Evolutionary conservation across 1,284 basidiomycete species (phyloP).

Genomic region (Cryptococcus floricola): DNA sequence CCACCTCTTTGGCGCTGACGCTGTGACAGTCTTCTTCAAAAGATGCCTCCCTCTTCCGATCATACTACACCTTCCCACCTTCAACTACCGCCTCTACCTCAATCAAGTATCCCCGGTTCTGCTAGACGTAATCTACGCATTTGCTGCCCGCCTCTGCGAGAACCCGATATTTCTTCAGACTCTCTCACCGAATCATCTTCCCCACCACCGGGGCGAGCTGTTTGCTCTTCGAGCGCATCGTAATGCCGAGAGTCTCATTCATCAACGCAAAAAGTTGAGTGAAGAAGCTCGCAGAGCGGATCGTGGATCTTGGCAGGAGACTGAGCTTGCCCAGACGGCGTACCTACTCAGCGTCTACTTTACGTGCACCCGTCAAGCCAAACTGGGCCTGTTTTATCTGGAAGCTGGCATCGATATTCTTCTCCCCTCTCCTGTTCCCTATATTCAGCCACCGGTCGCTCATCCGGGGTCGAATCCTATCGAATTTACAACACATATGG

Average conservation of each 20-base stretch:
- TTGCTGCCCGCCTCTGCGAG: slow-evolving; percentile 46
- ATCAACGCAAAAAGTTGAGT: slow-evolving; percentile 27
- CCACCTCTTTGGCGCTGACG: not conserved
- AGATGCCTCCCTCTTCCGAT: slow-evolving; percentile 47
- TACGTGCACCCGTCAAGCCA: slow-evolving; percentile 43
- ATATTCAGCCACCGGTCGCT: slow-evolving; percentile 22
- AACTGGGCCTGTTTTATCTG: slow-evolving; percentile 46
- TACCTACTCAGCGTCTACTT: slow-evolving; percentile 48
- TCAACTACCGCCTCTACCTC: slow-evolving; percentile 50
- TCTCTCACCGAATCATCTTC: slow-evolving; percentile 28
- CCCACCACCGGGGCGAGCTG: slow-evolving; percentile 37
- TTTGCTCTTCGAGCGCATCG: slow-evolving; percentile 42
- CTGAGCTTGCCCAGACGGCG: slow-evolving; percentile 48
- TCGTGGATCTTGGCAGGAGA: slow-evolving; percentile 45
- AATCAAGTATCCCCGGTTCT: slow-evolving; percentile 46
- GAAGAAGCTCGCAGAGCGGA: slow-evolving; percentile 31
- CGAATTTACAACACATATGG: slow-evolving; percentile 39
- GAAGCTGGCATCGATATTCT: slow-evolving; percentile 41
- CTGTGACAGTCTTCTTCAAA: slow-evolving; percentile 45
- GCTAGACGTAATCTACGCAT: slow-evolving; percentile 50
- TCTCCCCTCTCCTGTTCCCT: slow-evolving; percentile 19
- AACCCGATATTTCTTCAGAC: slow-evolving; percentile 33
- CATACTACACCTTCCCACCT: slow-evolving; percentile 50
- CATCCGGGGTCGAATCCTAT: slow-evolving; percentile 23
- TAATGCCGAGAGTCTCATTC: slow-evolving; percentile 32